Evolutionary conservation across 306 rosid species (phyloP).

Genomic region (Fragaria vesca): DNA sequence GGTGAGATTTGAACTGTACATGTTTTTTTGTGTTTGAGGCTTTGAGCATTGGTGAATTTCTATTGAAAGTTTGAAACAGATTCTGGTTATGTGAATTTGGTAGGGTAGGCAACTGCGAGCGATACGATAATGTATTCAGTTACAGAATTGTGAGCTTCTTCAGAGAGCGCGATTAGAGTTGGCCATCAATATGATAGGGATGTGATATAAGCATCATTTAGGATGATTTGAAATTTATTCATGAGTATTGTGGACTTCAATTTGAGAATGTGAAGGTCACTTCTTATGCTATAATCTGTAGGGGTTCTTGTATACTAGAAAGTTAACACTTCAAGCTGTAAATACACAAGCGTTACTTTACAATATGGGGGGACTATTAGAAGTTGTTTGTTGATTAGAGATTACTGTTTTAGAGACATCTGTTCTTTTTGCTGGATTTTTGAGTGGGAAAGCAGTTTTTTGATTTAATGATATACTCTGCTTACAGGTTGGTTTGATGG

Average conservation of each 20-base stretch:
- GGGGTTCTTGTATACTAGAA: no score
- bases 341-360: no score
- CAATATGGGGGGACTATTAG: no score
- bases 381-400: no score
- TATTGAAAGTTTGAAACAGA: no score
- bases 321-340: no score
- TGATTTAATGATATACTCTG: not conserved
- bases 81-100: not conserved
- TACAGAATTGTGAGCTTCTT: not conserved
- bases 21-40: not conserved
- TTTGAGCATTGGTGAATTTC: not conserved
- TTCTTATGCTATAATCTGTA: no score
- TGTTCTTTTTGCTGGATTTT: not conserved
- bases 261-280: no score
- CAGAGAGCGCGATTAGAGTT: not conserved
- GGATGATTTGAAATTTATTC: not conserved
- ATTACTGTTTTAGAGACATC: not conserved
- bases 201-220: not conserved
- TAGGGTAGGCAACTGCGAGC: not conserved
- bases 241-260: not conserved
- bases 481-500: slow-evolving; percentile 84
- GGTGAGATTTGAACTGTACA: no score
- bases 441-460: slow-evolving; percentile 14
- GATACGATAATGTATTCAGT: not conserved
- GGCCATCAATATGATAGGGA: no score